Base-by-base conservation (phyloP, 1,139 yeast genomes). In the Nakaseomyces sp. region DNA sequence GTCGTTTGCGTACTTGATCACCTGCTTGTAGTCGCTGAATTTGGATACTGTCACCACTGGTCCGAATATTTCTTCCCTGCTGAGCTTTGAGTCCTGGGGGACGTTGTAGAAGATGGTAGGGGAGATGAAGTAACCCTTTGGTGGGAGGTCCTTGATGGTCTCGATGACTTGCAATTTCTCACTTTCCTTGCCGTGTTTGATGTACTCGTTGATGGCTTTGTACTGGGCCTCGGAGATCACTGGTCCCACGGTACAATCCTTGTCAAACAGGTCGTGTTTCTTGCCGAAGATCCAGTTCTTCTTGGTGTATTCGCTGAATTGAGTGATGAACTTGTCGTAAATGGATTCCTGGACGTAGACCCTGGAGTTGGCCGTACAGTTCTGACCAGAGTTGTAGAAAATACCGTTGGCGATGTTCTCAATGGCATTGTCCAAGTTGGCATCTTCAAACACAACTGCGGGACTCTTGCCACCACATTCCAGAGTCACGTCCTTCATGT, bases 391-490 rank as follows among this genome's bases (percentile, higher is more conserved):
- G 67, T 88, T 88, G 64, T 72, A 74, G 73, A 85, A 80, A 50
- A 88, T 78, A 54, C 96, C 96, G 51, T 77, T 69, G 20, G 91
- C 87, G 38, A 89, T 80, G 82, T 93, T 85, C 61, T 83, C 83
- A 29, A 82, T 88, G 39, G 94, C 89, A 59, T 79, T 79, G 0
- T 79, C 83, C 40, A 87, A 64, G 59, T 88, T 89, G 19, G 87
- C 84, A 61, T 76, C 96, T 41, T 67, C 81, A 68, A 81, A 81
- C 46, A 74, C 77, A 60, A 76, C 74, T 63, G 77, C 75, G 54
- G 88, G 88, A 16, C 91, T 80, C 61, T 88, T 88, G 48, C 96
- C 96, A 51, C 97, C 97, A 58, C 94, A 81, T 68, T 88, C 97
- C 56, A 89, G 67, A n/a, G 93, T 78, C 29, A 83, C 80, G 8